Evolutionary conservation across 163 green algal species (phyloP).

Genomic region (Scenedesmus sp.): DNA sequence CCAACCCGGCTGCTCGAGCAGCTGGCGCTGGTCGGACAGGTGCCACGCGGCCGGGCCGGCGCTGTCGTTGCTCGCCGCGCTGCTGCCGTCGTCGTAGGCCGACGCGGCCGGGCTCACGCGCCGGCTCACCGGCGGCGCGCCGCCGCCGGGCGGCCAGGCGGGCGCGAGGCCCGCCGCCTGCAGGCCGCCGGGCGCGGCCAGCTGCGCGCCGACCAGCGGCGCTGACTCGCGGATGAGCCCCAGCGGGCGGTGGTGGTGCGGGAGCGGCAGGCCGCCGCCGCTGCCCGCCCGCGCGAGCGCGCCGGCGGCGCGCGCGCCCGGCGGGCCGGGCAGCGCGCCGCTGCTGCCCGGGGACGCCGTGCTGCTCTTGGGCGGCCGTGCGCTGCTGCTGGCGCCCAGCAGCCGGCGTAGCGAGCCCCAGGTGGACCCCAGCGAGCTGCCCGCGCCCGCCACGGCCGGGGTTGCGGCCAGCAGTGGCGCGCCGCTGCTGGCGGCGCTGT

Average conservation of each 20-base stretch:
- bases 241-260: slow-evolving; percentile 15
- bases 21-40: slow-evolving; percentile 22
- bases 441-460: no score
- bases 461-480: no score
- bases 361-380: neutral
- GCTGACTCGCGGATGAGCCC: slow-evolving; percentile 33
- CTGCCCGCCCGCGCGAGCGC: no score
- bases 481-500: neutral
- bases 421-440: neutral
- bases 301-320: no score
- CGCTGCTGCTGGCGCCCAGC: slow-evolving; percentile 11
- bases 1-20: slow-evolving; percentile 43
- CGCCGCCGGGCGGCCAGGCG: no score
- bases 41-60: slow-evolving; percentile 26
- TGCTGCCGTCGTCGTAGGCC: slow-evolving; percentile 29
- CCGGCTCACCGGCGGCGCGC: neutral
- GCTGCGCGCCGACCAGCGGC: neutral
- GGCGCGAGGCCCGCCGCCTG: no score
- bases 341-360: slow-evolving; percentile 1
- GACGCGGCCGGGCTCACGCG: slow-evolving; percentile 33
- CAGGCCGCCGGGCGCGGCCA: neutral
- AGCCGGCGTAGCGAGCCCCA: slow-evolving; percentile 17
- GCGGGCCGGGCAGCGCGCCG: no score
- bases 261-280: neutral
- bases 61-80: slow-evolving; percentile 38